Conservation (phyloP, 2,329 filamentous ascomycete genomes). For the Cercospora sesami region DNA sequence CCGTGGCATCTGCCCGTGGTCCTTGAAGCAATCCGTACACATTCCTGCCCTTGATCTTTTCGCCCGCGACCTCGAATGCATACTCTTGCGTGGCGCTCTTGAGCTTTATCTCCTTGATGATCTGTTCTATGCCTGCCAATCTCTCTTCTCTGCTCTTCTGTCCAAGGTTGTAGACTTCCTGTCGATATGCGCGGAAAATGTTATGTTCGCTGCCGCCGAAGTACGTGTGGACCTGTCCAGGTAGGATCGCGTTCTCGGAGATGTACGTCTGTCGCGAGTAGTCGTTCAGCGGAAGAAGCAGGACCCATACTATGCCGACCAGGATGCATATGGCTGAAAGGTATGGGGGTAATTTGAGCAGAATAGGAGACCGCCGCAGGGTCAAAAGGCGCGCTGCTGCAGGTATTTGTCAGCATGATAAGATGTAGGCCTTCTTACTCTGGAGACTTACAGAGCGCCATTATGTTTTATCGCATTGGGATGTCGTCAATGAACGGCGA, state of each 20-base stretch:
- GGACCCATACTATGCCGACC: constrained; percentile 83
- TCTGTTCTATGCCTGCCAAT: constrained; percentile 62
- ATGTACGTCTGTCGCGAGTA: constrained; percentile 94
- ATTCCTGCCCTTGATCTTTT: constrained; percentile 77
- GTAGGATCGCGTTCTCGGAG: constrained; percentile 92
- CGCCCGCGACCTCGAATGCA: constrained; percentile 76
- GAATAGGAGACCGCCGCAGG: constrained; percentile 75
- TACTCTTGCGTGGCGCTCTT: constrained; percentile 89
- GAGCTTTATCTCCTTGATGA: constrained; percentile 75
- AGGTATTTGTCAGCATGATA: neutral
- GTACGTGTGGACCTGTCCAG: constrained; percentile 96
- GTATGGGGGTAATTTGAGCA: constrained; percentile 83
- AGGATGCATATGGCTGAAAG: constrained; percentile 81
- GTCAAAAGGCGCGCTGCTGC: constrained; percentile 58
- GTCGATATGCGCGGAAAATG: constrained; percentile 83
- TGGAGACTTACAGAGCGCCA: constrained; percentile 34
- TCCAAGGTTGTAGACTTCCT: constrained; percentile 70
- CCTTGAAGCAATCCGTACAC: constrained; percentile 91
- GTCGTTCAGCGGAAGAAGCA: constrained; percentile 82
- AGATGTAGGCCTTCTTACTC: neutral
- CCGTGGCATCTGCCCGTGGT: constrained; percentile 90
- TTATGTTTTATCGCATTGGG: constrained; percentile 22
- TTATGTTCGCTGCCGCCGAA: constrained; percentile 96
- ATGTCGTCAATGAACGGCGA: neutral
- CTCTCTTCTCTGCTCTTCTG: constrained; percentile 44